These are phyloP conservation scores for Hericium rajendrae DNA, from an alignment of 768 basidiomycete species.

Conservation along the genomic window DNA sequence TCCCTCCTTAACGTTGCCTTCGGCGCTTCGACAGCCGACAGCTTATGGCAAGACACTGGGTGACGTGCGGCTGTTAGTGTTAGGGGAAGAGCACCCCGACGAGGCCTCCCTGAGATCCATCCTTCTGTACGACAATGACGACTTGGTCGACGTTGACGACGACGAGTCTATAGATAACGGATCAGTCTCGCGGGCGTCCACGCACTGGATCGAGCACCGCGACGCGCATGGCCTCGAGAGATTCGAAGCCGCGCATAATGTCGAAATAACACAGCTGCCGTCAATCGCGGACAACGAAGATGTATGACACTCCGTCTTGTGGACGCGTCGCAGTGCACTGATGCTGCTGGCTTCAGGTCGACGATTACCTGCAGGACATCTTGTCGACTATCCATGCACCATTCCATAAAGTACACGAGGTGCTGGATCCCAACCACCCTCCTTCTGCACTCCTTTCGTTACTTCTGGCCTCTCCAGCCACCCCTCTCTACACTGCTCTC, in stretches of 20 bases:
- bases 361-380: conserved; percentile 17
- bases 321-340: neutral
- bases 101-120: conserved; percentile 37
- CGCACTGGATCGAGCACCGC: conserved; percentile 62
- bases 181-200: conserved; percentile 43
- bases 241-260: conserved; percentile 53
- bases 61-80: conserved; percentile 45
- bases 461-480: conserved; percentile 46
- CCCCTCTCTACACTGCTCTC: conserved; percentile 53
- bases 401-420: conserved; percentile 42
- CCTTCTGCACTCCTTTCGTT: conserved; percentile 42
- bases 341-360: neutral
- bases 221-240: conserved; percentile 58
- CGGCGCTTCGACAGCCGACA: conserved; percentile 52
- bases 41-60: conserved; percentile 63
- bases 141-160: conserved; percentile 50
- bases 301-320: conserved; percentile 27
- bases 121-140: conserved; percentile 56
- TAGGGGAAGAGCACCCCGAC: conserved; percentile 35
- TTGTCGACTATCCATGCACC: conserved; percentile 43
- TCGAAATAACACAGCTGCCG: conserved; percentile 48
- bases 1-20: conserved; percentile 56
- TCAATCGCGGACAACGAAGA: conserved; percentile 34
- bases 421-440: conserved; percentile 41
- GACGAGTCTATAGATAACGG: conserved; percentile 44